These are phyloP conservation scores for Nannochloropsis oceanica DNA, from an alignment of 108 stramenopile species.

Conservation along the genomic window DNA sequence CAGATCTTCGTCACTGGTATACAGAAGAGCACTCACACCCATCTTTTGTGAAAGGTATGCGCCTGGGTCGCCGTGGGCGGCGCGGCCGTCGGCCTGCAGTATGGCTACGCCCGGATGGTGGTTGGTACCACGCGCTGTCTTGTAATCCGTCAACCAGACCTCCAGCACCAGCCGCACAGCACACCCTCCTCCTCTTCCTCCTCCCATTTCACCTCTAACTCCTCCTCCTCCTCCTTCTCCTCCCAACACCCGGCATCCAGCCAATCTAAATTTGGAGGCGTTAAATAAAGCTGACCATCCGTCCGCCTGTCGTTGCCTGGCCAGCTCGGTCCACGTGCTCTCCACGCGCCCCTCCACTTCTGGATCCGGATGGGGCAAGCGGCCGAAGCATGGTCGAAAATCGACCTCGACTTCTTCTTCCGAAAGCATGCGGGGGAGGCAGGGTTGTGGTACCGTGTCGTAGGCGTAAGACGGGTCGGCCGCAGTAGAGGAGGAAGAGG, in stretches of 20 bases:
- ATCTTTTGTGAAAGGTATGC: slow-evolving; percentile 27
- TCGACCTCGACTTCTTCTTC: background rate
- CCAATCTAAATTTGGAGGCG: background rate
- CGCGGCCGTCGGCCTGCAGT: slow-evolving; percentile 3
- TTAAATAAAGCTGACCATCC: background rate
- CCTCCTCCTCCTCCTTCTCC: background rate
- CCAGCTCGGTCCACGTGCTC: background rate
- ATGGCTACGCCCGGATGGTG: background rate
- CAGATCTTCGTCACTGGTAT: slow-evolving; percentile 4
- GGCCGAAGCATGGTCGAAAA: background rate
- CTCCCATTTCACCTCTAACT: background rate
- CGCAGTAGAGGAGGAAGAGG: background rate
- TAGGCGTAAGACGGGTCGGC: background rate
- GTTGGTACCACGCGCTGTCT: slow-evolving; percentile 11
- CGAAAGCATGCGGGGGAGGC: background rate
- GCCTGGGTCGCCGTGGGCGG: background rate
- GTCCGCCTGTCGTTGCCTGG: background rate
- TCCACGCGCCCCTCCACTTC: background rate
- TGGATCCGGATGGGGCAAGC: background rate
- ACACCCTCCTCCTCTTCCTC: background rate
- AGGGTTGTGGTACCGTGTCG: background rate
- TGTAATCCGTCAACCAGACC: slow-evolving; percentile 20
- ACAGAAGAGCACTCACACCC: slow-evolving; percentile 11
- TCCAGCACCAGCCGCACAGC: slow-evolving; percentile 3
- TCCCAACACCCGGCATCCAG: background rate